Evolutionary conservation across 1,139 yeast species (phyloP).

Genomic region (Taphrina populina): DNA sequence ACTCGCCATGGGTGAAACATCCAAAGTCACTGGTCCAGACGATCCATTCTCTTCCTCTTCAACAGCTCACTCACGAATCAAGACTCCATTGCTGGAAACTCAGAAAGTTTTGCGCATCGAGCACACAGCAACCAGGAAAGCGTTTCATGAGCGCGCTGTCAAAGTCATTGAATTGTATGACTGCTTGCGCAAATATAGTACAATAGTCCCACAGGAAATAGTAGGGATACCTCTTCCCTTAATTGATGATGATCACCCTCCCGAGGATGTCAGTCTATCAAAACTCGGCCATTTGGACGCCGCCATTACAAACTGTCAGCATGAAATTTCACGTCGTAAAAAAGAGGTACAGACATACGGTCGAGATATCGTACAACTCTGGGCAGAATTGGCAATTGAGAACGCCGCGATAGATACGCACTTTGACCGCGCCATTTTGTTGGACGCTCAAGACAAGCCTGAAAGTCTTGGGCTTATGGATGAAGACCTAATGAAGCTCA

Average conservation of each 20-base stretch:
- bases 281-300: slow-evolving; percentile 25
- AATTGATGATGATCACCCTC: slow-evolving; percentile 7
- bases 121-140: slow-evolving; percentile 11
- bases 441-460: slow-evolving; percentile 39
- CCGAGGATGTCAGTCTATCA: slow-evolving; percentile 29
- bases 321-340: slow-evolving; percentile 7
- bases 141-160: slow-evolving; percentile 15
- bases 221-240: slow-evolving; percentile 6
- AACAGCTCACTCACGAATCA: background rate
- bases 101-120: slow-evolving; percentile 19
- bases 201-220: background rate
- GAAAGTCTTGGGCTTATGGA: slow-evolving; percentile 42
- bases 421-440: slow-evolving; percentile 15
- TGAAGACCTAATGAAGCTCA: slow-evolving; percentile 41
- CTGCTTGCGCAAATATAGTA: background rate
- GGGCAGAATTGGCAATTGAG: slow-evolving; percentile 30
- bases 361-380: slow-evolving; percentile 18
- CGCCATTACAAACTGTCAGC: slow-evolving; percentile 7
- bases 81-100: slow-evolving; percentile 24
- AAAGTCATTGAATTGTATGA: slow-evolving; percentile 12
- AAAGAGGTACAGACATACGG: slow-evolving; percentile 14
- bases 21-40: background rate
- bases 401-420: slow-evolving; percentile 1
- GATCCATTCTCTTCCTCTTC: slow-evolving; percentile 12
- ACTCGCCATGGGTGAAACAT: slow-evolving; percentile 21